Percentiles rank a stretch among this genome's conserved stretches.
phyloP scores from a whole-genome alignment of 2,329 filamentous ascomycete species.

The Stagonosporopsis cucurbitacearum region DNA sequence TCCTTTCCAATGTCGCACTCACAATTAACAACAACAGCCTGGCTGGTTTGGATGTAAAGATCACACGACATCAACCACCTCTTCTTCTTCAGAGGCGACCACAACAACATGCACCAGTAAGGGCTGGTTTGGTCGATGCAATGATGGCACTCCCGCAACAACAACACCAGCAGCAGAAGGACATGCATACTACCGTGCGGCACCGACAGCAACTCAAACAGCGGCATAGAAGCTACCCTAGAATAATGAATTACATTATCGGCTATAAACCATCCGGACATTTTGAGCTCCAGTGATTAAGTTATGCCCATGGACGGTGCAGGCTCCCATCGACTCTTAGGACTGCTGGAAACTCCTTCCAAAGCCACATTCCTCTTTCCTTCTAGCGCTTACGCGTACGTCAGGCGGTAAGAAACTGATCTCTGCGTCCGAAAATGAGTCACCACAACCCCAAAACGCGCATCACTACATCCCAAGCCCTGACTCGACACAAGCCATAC shows the following conservation, averaged over 20 bases:
- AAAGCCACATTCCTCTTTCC: conserved; percentile 9
- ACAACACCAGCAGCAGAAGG: conserved; percentile 37
- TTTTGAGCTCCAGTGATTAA: too few relatives aligned
- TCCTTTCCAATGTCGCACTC: neutral
- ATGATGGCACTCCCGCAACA: conserved; percentile 33
- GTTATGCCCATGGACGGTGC: neutral
- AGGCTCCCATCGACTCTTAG: neutral
- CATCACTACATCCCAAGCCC: neutral
- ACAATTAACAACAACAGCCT: conserved; percentile 30
- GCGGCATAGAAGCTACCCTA: neutral
- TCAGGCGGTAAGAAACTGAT: neutral
- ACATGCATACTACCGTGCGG: conserved; percentile 34
- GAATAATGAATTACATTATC: neutral
- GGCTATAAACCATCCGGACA: neutral
- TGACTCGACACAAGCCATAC: neutral
- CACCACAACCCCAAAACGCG: neutral
- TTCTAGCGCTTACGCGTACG: conserved; percentile 6
- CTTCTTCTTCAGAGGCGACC: conserved; percentile 29
- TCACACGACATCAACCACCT: conserved; percentile 32
- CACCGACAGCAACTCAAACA: conserved; percentile 35
- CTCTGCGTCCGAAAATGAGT: conserved; percentile 2
- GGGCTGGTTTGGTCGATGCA: conserved; percentile 47
- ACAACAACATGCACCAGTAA: conserved; percentile 44
- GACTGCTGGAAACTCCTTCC: neutral
- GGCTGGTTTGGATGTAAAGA: conserved; percentile 50